Evolutionary conservation across 192 early-diverging fungal species (phyloP).

Genomic region (Phlyctochytrium arcticum): DNA sequence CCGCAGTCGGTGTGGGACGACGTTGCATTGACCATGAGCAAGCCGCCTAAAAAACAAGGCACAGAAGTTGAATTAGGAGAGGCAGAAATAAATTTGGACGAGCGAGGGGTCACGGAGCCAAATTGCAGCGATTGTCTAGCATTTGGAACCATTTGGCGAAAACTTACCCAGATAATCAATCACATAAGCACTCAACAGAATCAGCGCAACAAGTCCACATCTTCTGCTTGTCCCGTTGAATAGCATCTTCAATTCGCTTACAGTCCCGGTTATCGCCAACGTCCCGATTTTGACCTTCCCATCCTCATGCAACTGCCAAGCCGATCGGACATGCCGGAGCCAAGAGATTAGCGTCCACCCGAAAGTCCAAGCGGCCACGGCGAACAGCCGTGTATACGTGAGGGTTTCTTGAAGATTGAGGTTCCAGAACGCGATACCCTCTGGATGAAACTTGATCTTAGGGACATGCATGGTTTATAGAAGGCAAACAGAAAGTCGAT

Average conservation of each 20-base stretch:
- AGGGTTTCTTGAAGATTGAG: not conserved
- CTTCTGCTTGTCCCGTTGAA: not conserved
- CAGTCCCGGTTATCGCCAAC: not conserved
- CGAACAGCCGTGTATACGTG: not conserved
- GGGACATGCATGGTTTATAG: no score
- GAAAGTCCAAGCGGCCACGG: not conserved
- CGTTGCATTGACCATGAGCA: not conserved
- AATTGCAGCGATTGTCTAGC: no score
- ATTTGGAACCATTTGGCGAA: no score
- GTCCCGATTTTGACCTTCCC: not conserved
- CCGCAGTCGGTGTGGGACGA: not conserved
- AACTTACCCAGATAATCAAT: not conserved
- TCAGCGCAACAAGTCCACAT: constrained; percentile 1
- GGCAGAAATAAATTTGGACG: no score
- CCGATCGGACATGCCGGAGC: not conserved
- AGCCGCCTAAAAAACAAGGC: not conserved
- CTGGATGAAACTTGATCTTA: not conserved
- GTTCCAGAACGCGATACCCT: not conserved
- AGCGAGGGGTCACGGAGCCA: no score
- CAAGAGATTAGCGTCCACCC: not conserved
- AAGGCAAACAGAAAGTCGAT: no score
- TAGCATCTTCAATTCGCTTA: not conserved
- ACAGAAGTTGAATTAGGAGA: no score
- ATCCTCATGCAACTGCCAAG: not conserved
- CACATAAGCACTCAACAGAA: not conserved